These are phyloP conservation scores for Fulvia fulva DNA, from an alignment of 2,329 filamentous ascomycete species.

Conservation along the genomic window DNA sequence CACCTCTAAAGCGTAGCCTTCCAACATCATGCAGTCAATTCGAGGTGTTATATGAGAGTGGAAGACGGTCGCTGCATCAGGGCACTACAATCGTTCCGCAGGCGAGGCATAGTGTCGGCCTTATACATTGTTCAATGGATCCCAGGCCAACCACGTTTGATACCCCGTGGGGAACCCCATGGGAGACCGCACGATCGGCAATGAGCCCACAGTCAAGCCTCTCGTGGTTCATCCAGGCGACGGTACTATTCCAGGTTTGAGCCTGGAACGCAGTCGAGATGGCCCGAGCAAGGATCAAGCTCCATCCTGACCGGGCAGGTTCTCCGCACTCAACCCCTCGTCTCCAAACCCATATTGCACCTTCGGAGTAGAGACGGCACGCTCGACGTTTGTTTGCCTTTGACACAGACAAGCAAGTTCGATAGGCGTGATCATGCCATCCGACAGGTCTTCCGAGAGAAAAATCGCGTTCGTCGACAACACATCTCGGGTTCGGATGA, in stretches of 20 bases:
- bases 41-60: too few species aligned
- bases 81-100: too few species aligned
- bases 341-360: too few species aligned
- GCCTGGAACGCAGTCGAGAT: conserved; percentile 1
- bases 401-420: neutral
- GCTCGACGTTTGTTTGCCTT: neutral
- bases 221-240: neutral
- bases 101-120: neutral
- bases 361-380: conserved; percentile 7
- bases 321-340: too few species aligned
- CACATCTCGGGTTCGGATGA: neutral
- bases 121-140: conserved; percentile 1
- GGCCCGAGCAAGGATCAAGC: too few species aligned
- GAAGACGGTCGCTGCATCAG: neutral
- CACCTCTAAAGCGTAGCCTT: conserved; percentile 25
- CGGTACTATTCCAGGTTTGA: neutral
- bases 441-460: conserved; percentile 2
- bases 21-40: conserved; percentile 9
- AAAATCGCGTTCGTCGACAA: conserved; percentile 4
- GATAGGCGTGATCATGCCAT: neutral
- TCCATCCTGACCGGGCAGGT: too few species aligned
- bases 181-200: conserved; percentile 3
- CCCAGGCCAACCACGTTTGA: conserved; percentile 1
- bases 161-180: neutral
- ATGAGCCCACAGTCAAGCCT: neutral